Conservation (phyloP, 2,329 filamentous ascomycete genomes). For the Cercospora zeina region DNA sequence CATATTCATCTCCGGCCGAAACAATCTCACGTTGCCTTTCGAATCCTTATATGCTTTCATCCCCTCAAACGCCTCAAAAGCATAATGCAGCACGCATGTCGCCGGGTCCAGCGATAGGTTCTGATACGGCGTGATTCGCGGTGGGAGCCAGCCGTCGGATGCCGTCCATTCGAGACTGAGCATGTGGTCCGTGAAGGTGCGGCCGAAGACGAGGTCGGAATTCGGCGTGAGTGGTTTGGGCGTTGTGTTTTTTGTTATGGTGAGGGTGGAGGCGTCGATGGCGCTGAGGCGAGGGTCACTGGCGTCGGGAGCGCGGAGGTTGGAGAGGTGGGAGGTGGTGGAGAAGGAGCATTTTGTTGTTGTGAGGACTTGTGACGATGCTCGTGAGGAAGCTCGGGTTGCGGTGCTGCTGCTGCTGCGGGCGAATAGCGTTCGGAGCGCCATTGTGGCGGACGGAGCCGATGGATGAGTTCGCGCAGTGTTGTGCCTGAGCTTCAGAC, state of each 20-base stretch:
- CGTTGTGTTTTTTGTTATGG: constrained; percentile 69
- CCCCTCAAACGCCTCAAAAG: constrained; percentile 96
- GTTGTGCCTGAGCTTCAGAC: background rate
- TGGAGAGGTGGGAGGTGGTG: constrained; percentile 32
- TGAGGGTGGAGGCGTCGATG: constrained; percentile 75
- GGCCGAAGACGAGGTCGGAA: constrained; percentile 84
- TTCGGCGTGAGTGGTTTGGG: constrained; percentile 74
- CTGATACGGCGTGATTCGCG: constrained; percentile 88
- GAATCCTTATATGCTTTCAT: constrained; percentile 99
- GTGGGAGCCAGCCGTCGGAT: constrained; percentile 75
- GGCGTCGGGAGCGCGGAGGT: constrained; percentile 51
- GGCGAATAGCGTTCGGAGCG: constrained; percentile 26
- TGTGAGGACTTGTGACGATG: background rate
- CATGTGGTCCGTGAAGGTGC: constrained; percentile 97
- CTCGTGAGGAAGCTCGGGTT: background rate
- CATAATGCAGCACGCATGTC: constrained; percentile 97
- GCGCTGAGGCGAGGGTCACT: constrained; percentile 59
- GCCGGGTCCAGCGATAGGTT: constrained; percentile 95
- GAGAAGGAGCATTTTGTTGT: background rate
- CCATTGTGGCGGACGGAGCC: constrained; percentile 17
- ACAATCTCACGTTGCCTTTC: constrained; percentile 75
- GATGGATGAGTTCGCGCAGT: background rate
- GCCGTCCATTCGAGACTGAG: constrained; percentile 91
- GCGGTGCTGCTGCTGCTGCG: constrained; percentile 11
- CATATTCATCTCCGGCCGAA: constrained; percentile 97